Percentiles rank a stretch among this genome's conserved stretches.
phyloP scores from a whole-genome alignment of 169 alveolate species.

The Babesia divergens region DNA sequence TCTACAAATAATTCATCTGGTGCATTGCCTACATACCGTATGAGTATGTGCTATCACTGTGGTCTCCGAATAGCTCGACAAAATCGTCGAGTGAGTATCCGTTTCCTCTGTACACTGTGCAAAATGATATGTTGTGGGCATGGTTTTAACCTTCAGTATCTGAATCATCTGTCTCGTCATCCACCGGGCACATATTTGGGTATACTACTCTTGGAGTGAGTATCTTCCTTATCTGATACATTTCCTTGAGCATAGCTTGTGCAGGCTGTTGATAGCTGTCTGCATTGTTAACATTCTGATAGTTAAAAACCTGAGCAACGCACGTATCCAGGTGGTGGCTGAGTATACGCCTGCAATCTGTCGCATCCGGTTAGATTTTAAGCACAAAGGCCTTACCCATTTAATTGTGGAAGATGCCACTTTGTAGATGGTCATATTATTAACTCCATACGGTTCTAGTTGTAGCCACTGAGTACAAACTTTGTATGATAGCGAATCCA shows the following conservation, averaged over 20 bases:
- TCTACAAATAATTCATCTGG: background rate
- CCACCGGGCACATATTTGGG: background rate
- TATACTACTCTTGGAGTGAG: constrained; percentile 40
- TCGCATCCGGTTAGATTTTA: background rate
- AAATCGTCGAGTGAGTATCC: constrained; percentile 44
- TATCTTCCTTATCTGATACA: constrained; percentile 41
- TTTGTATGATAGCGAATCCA: constrained; percentile 29
- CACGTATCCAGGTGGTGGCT: background rate
- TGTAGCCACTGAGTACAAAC: background rate
- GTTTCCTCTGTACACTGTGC: background rate
- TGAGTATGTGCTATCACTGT: constrained; percentile 45
- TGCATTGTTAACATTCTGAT: background rate
- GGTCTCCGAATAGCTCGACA: constrained; percentile 27
- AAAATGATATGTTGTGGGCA: background rate
- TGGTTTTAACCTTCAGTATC: background rate
- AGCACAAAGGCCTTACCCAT: background rate
- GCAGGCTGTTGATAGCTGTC: constrained; percentile 53
- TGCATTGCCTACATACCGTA: constrained; percentile 9
- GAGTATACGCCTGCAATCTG: constrained; percentile 3
- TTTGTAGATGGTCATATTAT: background rate
- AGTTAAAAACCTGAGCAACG: constrained; percentile 7
- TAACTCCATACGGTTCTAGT: background rate
- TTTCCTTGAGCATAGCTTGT: constrained; percentile 56
- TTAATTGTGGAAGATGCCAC: background rate
- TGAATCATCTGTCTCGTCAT: background rate